Conservation (phyloP, 441 rosid genomes). For the Aquilaria agallochum region DNA sequence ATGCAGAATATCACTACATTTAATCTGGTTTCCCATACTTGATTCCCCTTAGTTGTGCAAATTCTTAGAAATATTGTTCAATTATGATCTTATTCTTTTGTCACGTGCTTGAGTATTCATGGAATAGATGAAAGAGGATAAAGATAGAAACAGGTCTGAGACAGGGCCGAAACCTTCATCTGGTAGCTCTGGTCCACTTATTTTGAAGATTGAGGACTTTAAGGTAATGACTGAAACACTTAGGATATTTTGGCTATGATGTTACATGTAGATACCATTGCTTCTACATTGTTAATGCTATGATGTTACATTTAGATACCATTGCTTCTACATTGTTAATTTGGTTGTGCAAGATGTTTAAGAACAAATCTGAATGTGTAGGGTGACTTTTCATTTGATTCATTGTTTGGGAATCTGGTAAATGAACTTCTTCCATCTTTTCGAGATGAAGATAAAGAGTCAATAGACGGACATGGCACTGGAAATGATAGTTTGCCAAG, state of each 20-base stretch:
- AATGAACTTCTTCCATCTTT: slow-evolving; percentile 78
- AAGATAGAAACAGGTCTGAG: slow-evolving; percentile 43
- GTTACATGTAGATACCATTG: neutral
- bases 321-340: too few species aligned
- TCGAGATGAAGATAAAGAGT: slow-evolving; percentile 69
- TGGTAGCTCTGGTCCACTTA: slow-evolving; percentile 52
- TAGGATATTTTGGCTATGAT: neutral
- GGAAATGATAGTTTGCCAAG: slow-evolving; percentile 55
- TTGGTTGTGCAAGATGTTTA: too few species aligned
- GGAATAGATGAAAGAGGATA: slow-evolving; percentile 50
- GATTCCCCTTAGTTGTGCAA: too few species aligned
- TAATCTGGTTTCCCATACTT: too few species aligned
- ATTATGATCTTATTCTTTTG: neutral
- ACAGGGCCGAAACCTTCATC: slow-evolving; percentile 49
- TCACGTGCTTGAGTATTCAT: slow-evolving; percentile 10
- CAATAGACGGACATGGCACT: slow-evolving; percentile 50
- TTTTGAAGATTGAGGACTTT: slow-evolving; percentile 79
- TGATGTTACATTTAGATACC: neutral
- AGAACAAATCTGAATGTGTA: slow-evolving; percentile 18
- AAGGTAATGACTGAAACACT: slow-evolving; percentile 46
- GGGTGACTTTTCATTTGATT: slow-evolving; percentile 96
- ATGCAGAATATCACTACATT: too few species aligned
- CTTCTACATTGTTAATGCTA: neutral
- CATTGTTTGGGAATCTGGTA: slow-evolving; percentile 80
- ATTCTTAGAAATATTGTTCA: too few species aligned